Evolutionary conservation across 163 green algal genomes (phyloP).

Genomic region (Prototheca cutis): DNA sequence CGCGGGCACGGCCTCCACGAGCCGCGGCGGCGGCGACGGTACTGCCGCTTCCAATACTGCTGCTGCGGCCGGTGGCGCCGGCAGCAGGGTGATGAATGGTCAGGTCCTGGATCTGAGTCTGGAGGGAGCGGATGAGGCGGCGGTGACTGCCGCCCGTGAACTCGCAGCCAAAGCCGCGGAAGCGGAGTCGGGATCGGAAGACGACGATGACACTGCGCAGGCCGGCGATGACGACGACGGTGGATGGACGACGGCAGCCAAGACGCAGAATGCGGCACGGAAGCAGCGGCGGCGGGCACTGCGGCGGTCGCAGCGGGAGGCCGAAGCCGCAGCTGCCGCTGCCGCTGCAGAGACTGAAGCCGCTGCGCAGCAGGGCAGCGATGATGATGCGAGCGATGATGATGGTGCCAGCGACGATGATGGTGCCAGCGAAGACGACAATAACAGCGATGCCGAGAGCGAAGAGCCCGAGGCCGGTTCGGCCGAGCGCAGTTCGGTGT

Average conservation of each 20-base stretch:
- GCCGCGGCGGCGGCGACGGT: not conserved
- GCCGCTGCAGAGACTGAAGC: constrained; percentile 7
- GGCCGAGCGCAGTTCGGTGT: constrained; percentile 37
- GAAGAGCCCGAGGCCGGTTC: too few species aligned
- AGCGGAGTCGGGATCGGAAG: too few species aligned
- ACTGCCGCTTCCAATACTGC: too few species aligned
- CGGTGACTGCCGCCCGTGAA: not conserved
- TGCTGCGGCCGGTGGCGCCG: too few species aligned
- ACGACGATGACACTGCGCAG: constrained; percentile 14
- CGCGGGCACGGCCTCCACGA: not conserved
- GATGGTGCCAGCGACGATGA: too few species aligned
- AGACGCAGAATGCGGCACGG: constrained; percentile 19
- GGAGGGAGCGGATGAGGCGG: constrained; percentile 1
- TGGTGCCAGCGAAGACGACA: too few species aligned
- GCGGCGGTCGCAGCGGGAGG: constrained; percentile 15
- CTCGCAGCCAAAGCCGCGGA: not conserved
- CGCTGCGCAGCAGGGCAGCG: not conserved
- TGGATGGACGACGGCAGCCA: constrained; percentile 31
- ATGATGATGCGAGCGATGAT: too few species aligned
- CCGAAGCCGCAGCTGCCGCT: constrained; percentile 15
- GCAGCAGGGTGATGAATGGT: constrained; percentile 19
- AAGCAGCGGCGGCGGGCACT: constrained; percentile 11
- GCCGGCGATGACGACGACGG: constrained; percentile 21
- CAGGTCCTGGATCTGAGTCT: constrained; percentile 19
- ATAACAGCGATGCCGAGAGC: too few species aligned